Evolutionary conservation across 2,329 filamentous ascomycete genomes (phyloP), one percentile per base, ranked within the genome.

Genomic region (Xylariales sp.): DNA sequence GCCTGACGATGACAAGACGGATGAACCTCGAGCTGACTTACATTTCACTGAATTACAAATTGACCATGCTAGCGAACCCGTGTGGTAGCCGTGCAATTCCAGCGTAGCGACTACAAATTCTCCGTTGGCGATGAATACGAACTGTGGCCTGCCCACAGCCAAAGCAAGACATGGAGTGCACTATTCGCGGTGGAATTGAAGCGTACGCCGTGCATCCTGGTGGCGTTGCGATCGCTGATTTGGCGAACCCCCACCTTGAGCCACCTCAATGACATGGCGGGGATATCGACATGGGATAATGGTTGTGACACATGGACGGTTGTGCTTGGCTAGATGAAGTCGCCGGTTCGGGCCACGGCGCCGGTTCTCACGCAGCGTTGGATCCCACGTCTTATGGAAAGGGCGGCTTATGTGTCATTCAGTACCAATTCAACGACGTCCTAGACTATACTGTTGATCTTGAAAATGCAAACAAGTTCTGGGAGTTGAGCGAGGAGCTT

Each of bases 151-250:
- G 68, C 62, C 10, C 72, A 74, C 44, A 62, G 60, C 0, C 66
- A 69, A 48, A 66, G 63, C 45, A 73, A 73, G 48, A 61, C 66
- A 7, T 66, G 68, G 7, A 67, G 70, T 35, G 65, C 71, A 5
- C 54, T 68, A 44, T 63, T 64, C 45, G 56, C 55, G 1, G 53
- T 56, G 11, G 56, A 54, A 32, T 49, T 66, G 12, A 16, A 15
- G 10, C 39, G 8, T 35, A 22, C 15, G 10, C 29, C 21, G 31
- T 34, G 8, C 42, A 40, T 15, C 42, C 37, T 3, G 42, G 42
- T 12, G 50, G 37, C 31, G 27, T 50, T 27, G 42, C 47, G 50
- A 38, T 18, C 19, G 19, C 46, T 19, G 33, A 39, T 11, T 15
- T 44, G 24, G 14, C 37, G 4, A 31, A 40, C 27, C 11, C 37